Percentiles rank a stretch among this genome's conserved stretches.
These are phyloP conservation scores for Epithemia pelagica DNA, from an alignment of 108 stramenopile species.

Conservation along the genomic window DNA sequence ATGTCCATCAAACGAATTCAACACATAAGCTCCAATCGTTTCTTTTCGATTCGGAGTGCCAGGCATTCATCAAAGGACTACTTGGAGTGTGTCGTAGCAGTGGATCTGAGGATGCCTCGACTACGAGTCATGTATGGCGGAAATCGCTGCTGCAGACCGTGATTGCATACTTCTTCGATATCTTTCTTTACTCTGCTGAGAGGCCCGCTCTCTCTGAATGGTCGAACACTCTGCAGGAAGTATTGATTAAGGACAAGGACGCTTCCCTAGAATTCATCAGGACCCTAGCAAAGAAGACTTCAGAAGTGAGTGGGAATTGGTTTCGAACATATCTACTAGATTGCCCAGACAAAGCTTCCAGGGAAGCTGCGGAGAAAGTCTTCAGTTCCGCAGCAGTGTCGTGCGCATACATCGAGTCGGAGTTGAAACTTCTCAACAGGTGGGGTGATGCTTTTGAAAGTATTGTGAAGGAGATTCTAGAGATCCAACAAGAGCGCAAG, in stretches of 20 bases:
- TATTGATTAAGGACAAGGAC: constrained; percentile 32
- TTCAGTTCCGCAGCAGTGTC: constrained; percentile 47
- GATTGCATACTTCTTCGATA: constrained; percentile 63
- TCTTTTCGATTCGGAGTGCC: constrained; percentile 87
- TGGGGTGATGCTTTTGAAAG: constrained; percentile 60
- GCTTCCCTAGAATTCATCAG: constrained; percentile 40
- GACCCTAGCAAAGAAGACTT: constrained; percentile 57
- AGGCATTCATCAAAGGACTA: constrained; percentile 71
- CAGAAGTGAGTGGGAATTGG: constrained; percentile 63
- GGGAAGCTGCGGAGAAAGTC: constrained; percentile 55
- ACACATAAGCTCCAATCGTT: constrained; percentile 84
- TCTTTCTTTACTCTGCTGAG: constrained; percentile 67
- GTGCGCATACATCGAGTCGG: constrained; percentile 32
- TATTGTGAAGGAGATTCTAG: constrained; percentile 18
- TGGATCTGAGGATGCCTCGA: constrained; percentile 35
- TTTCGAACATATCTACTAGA: constrained; percentile 67
- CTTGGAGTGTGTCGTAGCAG: constrained; percentile 45
- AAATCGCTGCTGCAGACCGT: constrained; percentile 43
- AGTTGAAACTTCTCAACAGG: constrained; percentile 37
- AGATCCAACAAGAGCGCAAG: constrained; percentile 5
- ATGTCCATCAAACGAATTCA: constrained; percentile 60
- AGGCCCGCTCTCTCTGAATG: constrained; percentile 40
- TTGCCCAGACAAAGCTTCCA: constrained; percentile 58
- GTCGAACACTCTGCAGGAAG: constrained; percentile 45
- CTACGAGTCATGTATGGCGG: constrained; percentile 38